phyloP scores from a whole-genome alignment of 768 basidiomycete genomes.

The Lactarius sanguifluus region DNA sequence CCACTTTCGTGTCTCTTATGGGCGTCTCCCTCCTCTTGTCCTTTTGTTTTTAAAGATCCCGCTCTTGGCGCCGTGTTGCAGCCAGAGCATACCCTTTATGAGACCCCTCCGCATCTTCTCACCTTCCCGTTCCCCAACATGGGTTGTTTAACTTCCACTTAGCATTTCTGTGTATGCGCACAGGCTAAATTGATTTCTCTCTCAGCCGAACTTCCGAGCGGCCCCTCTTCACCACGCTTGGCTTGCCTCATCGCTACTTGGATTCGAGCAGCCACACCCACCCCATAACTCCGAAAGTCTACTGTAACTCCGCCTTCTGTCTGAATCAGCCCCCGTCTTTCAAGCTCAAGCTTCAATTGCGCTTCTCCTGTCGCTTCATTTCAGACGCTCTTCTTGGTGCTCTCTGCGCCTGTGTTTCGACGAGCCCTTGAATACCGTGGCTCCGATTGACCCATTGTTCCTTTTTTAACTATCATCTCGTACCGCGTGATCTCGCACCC shows the following conservation, averaged over 20 bases:
- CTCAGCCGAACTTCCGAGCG: conserved; percentile 7
- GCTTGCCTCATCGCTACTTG: neutral
- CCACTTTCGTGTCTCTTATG: neutral
- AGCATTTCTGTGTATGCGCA: neutral
- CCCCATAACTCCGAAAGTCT: neutral
- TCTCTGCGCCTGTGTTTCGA: neutral
- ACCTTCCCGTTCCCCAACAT: conserved; percentile 2
- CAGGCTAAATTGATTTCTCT: conserved; percentile 10
- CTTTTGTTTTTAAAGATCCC: conserved; percentile 1
- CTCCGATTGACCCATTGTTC: conserved; percentile 12
- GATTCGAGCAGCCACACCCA: neutral
- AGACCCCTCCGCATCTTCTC: conserved; percentile 22
- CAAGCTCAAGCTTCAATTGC: neutral
- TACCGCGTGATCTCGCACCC: conserved; percentile 19
- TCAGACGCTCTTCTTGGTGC: neutral
- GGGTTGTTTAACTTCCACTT: conserved; percentile 18
- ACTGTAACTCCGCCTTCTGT: neutral
- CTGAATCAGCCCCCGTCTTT: neutral
- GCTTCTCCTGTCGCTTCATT: conserved; percentile 1
- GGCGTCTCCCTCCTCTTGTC: neutral
- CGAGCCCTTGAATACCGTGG: neutral
- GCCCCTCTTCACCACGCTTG: neutral
- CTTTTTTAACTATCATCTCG: conserved; percentile 18
- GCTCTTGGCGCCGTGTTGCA: conserved; percentile 11
- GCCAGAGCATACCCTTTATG: conserved; percentile 17